phyloP scores from a whole-genome alignment of 1,284 basidiomycete species.

The Salmacisia buchloeana region DNA sequence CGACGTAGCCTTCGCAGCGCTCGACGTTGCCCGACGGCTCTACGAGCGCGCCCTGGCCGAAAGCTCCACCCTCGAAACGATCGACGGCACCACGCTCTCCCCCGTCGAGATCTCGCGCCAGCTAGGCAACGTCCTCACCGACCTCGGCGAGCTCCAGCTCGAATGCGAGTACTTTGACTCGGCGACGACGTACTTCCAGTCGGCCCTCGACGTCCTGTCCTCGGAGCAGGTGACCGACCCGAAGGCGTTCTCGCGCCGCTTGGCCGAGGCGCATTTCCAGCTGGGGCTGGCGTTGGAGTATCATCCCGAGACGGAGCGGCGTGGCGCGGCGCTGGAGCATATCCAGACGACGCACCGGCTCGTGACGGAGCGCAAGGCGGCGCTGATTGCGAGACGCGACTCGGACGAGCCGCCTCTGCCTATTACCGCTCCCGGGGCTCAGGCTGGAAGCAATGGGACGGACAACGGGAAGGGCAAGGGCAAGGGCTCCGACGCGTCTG shows the following conservation, averaged over 20 bases:
- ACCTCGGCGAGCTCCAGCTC: constrained; percentile 6
- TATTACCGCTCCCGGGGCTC: too few relatives aligned
- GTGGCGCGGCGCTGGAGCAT: background rate
- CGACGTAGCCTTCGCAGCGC: background rate
- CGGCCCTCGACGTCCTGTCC: background rate
- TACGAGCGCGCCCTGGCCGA: background rate
- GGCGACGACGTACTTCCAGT: background rate
- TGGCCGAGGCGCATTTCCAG: constrained; percentile 1
- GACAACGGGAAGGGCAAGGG: constrained; percentile 4
- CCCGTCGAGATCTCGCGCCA: background rate
- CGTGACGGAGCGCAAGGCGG: background rate
- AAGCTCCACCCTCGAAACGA: background rate
- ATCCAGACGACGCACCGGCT: background rate
- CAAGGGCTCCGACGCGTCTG: background rate
- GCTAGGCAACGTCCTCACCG: background rate
- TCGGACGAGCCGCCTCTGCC: too few relatives aligned
- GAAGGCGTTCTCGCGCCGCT: background rate
- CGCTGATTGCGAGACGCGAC: background rate
- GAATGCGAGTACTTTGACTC: background rate
- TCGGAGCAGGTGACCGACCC: background rate
- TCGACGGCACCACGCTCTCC: background rate
- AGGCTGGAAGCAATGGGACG: background rate
- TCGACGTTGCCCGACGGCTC: background rate
- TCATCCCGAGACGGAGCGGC: background rate
- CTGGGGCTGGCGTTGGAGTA: background rate